phyloP scores from a whole-genome alignment of 495 filamentous ascomycete genomes.

The Lophium mytilinum region DNA sequence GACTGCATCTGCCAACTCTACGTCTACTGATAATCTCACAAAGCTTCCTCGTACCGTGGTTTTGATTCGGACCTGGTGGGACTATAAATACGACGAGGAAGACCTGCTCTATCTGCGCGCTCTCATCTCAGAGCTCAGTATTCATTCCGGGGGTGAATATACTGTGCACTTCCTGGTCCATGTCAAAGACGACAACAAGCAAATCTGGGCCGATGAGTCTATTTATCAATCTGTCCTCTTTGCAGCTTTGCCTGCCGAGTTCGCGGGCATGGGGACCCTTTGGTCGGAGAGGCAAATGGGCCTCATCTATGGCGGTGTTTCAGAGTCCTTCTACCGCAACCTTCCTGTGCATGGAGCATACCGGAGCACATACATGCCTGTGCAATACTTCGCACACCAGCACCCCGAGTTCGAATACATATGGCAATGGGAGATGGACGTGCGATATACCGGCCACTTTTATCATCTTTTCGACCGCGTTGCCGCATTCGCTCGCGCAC shows the following conservation, averaged over 20 bases:
- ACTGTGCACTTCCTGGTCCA: conserved; percentile 57
- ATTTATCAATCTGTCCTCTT: conserved; percentile 57
- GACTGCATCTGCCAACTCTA: conserved; percentile 14
- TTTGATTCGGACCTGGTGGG: conserved; percentile 56
- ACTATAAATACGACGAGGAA: conserved; percentile 44
- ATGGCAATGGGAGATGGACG: conserved; percentile 99
- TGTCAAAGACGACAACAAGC: conserved; percentile 55
- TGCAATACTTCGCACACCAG: conserved; percentile 82
- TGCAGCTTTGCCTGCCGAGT: conserved; percentile 72
- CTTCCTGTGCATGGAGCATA: conserved; percentile 86
- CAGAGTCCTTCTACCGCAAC: conserved; percentile 61
- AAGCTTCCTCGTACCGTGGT: conserved; percentile 50
- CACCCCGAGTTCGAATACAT: conserved; percentile 93
- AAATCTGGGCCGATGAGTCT: conserved; percentile 58
- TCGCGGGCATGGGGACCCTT: conserved; percentile 76
- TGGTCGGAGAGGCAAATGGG: conserved; percentile 93
- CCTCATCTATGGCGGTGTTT: conserved; percentile 73
- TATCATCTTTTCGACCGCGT: conserved; percentile 79
- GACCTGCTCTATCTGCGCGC: conserved; percentile 42
- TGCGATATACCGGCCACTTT: conserved; percentile 92
- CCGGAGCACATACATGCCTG: conserved; percentile 82
- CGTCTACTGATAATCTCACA: conserved; percentile 19
- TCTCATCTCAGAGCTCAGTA: conserved; percentile 53
- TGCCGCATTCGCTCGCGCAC: conserved; percentile 63
- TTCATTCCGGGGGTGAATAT: conserved; percentile 57